Conservation (phyloP, 352 stramenopile species). For the Phytophthora rubi region DNA sequence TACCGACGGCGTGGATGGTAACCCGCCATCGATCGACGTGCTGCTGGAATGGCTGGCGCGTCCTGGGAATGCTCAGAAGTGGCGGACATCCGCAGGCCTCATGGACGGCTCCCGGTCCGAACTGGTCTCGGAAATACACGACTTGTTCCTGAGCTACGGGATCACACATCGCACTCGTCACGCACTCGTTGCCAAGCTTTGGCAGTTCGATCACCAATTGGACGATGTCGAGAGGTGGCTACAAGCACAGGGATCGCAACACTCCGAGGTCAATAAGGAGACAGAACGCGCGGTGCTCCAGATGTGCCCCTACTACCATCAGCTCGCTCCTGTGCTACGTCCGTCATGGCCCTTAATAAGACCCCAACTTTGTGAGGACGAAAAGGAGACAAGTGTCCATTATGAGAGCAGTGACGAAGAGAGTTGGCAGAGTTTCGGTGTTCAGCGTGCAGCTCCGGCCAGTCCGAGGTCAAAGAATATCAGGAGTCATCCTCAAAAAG, state of each 20-base stretch:
- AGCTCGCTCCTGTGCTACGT: constrained; percentile 6
- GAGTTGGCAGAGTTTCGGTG: neutral
- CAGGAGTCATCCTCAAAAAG: neutral
- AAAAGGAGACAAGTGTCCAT: neutral
- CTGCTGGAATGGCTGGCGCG: constrained; percentile 18
- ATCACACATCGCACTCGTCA: constrained; percentile 9
- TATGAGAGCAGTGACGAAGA: neutral
- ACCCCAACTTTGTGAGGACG: neutral
- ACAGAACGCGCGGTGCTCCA: constrained; percentile 12
- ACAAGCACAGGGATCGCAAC: constrained; percentile 1
- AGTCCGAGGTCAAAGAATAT: neutral
- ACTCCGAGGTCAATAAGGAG: constrained; percentile 3
- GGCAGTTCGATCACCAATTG: constrained; percentile 6
- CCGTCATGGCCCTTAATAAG: neutral
- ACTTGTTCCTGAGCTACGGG: constrained; percentile 8
- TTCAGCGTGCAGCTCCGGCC: neutral
- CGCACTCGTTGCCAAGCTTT: constrained; percentile 7
- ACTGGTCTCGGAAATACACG: constrained; percentile 13
- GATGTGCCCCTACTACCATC: constrained; percentile 12
- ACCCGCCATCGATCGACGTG: constrained; percentile 8
- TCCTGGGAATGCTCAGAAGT: constrained; percentile 9
- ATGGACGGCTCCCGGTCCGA: constrained; percentile 2
- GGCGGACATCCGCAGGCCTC: neutral
- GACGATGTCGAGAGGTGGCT: constrained; percentile 11
- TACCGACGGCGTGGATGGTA: neutral